Conservation (phyloP, 495 filamentous ascomycete species). For the Neurospora tetrasperma region DNA sequence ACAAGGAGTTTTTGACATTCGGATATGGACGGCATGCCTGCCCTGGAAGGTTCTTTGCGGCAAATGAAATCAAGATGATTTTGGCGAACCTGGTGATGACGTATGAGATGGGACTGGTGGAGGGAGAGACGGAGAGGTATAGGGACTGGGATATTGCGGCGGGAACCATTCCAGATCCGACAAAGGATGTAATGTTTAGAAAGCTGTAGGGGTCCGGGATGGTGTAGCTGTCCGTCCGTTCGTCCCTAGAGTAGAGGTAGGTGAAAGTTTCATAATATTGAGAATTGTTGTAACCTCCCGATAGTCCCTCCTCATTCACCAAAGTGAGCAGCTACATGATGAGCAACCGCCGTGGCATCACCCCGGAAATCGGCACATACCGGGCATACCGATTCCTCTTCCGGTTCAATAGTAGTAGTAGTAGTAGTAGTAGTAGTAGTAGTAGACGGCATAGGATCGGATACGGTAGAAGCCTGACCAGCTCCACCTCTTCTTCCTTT, state of each 20-base stretch:
- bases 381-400: slow-evolving; percentile 37
- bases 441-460: slow-evolving; percentile 3
- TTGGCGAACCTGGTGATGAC: slow-evolving; percentile 43
- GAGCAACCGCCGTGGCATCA: slow-evolving; percentile 46
- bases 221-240: neutral
- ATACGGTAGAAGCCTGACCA: slow-evolving; percentile 13
- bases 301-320: slow-evolving; percentile 9
- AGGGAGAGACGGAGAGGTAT: slow-evolving; percentile 13
- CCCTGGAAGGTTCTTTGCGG: slow-evolving; percentile 50
- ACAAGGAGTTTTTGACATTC: slow-evolving; percentile 32
- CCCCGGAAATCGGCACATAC: slow-evolving; percentile 51
- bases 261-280: too few species aligned
- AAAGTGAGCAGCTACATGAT: slow-evolving; percentile 50
- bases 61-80: slow-evolving; percentile 45
- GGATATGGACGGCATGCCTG: slow-evolving; percentile 48
- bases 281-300: neutral
- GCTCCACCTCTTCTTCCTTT: slow-evolving; percentile 5
- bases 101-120: slow-evolving; percentile 41
- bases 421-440: too few species aligned
- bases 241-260: too few species aligned
- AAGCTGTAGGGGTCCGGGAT: neutral
- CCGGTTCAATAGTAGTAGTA: neutral
- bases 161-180: slow-evolving; percentile 15
- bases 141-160: slow-evolving; percentile 10
- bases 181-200: slow-evolving; percentile 21